phyloP scores from a whole-genome alignment of 2,329 filamentous ascomycete genomes.

The Ophiognomonia clavigignenti-juglandacearum region DNA sequence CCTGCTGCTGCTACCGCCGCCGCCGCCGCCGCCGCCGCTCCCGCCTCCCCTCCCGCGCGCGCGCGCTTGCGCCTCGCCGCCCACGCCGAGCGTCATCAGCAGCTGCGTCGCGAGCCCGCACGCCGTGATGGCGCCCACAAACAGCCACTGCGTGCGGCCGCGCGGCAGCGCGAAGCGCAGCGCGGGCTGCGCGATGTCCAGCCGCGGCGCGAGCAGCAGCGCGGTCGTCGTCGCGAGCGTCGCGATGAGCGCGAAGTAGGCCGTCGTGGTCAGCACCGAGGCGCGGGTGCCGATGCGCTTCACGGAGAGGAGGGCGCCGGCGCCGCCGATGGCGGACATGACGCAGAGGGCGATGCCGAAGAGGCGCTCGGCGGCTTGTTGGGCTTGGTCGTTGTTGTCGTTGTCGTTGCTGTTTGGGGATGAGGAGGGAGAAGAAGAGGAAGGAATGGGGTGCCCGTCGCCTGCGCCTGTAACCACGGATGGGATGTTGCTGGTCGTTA shows the following conservation, averaged over 20 bases:
- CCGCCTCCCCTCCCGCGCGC: too few relatives aligned
- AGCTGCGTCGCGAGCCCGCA: constrained; percentile 64
- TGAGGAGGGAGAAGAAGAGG: too few relatives aligned
- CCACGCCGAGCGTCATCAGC: constrained; percentile 72
- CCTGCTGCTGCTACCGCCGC: constrained; percentile 58
- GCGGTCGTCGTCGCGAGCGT: constrained; percentile 4
- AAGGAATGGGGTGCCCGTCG: neutral
- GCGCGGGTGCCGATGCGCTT: constrained; percentile 16
- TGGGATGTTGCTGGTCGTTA: neutral
- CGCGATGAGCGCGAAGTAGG: constrained; percentile 25
- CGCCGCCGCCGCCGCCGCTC: too few relatives aligned
- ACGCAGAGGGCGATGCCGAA: constrained; percentile 67
- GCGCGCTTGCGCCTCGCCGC: too few relatives aligned
- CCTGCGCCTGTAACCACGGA: neutral
- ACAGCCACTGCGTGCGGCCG: constrained; percentile 53
- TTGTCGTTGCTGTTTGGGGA: constrained; percentile 27
- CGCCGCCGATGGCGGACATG: constrained; percentile 71
- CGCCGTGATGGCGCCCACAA: constrained; percentile 63
- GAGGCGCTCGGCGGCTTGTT: constrained; percentile 60
- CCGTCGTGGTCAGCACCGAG: constrained; percentile 13
- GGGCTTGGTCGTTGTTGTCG: too few relatives aligned
- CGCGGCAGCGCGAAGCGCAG: constrained; percentile 38
- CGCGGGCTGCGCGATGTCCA: constrained; percentile 40
- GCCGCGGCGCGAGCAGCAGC: constrained; percentile 29
- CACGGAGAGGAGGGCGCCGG: constrained; percentile 35